A percentile compares a stretch with the other conserved stretches of the same genome.
Evolutionary conservation across 768 basidiomycete species (phyloP).

Genomic region (Tricholomella constricta): DNA sequence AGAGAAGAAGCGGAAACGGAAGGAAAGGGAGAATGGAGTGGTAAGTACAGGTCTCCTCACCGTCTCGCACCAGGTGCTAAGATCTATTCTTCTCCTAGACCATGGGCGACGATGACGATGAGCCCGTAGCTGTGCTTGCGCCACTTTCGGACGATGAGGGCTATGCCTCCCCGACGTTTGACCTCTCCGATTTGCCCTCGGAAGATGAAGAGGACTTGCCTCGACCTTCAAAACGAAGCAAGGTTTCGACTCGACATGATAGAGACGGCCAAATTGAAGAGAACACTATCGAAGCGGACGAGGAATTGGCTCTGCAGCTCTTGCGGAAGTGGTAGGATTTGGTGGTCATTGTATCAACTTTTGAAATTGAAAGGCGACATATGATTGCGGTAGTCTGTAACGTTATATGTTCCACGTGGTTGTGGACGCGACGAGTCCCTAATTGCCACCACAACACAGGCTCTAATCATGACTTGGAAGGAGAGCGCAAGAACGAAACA

Average conservation of each 20-base stretch:
- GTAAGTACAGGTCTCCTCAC: conserved; percentile 21
- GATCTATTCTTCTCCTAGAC: conserved; percentile 23
- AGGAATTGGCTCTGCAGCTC: conserved; percentile 63
- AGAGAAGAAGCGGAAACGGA: conserved; percentile 92
- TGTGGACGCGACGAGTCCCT: too few relatives aligned
- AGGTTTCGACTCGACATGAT: conserved; percentile 10
- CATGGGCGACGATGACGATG: conserved; percentile 32
- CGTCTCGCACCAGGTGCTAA: not conserved
- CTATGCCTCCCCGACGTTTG: conserved; percentile 71
- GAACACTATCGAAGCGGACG: conserved; percentile 36
- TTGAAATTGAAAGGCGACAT: too few relatives aligned
- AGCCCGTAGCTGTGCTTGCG: conserved; percentile 31
- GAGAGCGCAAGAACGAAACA: too few relatives aligned
- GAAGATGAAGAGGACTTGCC: conserved; percentile 37
- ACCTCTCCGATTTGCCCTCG: conserved; percentile 34
- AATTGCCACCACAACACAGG: too few relatives aligned
- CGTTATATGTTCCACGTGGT: too few relatives aligned
- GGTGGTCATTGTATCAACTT: too few relatives aligned
- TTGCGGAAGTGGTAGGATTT: conserved; percentile 33
- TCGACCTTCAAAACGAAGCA: conserved; percentile 33
- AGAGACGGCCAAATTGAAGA: not conserved
- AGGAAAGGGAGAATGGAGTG: conserved; percentile 66
- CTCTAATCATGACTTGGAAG: too few relatives aligned
- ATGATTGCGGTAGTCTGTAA: too few relatives aligned
- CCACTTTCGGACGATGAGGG: conserved; percentile 52